phyloP scores from a whole-genome alignment of 2,329 filamentous ascomycete species.

The Cladosporium sp. region DNA sequence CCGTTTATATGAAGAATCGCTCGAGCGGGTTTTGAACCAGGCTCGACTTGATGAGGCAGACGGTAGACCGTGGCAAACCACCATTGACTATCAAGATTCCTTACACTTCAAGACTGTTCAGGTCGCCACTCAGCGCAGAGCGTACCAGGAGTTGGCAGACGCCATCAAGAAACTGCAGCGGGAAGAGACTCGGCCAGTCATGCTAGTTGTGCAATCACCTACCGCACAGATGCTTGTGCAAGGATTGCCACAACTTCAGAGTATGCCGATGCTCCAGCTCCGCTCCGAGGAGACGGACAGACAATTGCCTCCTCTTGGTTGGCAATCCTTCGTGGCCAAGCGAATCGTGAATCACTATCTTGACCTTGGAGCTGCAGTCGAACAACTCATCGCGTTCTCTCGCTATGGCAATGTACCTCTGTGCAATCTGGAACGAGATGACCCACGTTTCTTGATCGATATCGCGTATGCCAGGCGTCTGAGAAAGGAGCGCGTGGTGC shows the following conservation, averaged over 20 bases:
- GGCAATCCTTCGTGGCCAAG: constrained; percentile 85
- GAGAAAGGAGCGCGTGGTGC: constrained; percentile 84
- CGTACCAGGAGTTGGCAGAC: constrained; percentile 82
- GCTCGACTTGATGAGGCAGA: constrained; percentile 61
- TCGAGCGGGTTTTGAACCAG: constrained; percentile 32
- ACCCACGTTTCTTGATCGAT: constrained; percentile 92
- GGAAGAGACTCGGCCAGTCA: constrained; percentile 73
- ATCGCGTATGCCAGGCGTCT: constrained; percentile 87
- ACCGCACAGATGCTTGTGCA: constrained; percentile 76
- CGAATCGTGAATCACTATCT: constrained; percentile 86
- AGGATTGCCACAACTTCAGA: constrained; percentile 76
- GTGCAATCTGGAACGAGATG: constrained; percentile 91
- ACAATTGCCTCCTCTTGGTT: constrained; percentile 83
- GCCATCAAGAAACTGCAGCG: constrained; percentile 84
- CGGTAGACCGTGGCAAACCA: constrained; percentile 70
- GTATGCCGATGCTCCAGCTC: constrained; percentile 78
- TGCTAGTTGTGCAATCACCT: constrained; percentile 88
- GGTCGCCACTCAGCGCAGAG: constrained; percentile 84
- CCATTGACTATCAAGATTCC: constrained; percentile 81
- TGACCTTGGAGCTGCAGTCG: constrained; percentile 85
- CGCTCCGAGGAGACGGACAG: constrained; percentile 80
- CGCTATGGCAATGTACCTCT: constrained; percentile 91
- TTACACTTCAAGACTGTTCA: constrained; percentile 82
- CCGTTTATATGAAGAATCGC: constrained; percentile 77
- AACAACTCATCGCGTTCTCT: constrained; percentile 81